Evolutionary conservation across 202 grass and related monocot genomes (phyloP).

Genomic region (Panicum hallii): DNA sequence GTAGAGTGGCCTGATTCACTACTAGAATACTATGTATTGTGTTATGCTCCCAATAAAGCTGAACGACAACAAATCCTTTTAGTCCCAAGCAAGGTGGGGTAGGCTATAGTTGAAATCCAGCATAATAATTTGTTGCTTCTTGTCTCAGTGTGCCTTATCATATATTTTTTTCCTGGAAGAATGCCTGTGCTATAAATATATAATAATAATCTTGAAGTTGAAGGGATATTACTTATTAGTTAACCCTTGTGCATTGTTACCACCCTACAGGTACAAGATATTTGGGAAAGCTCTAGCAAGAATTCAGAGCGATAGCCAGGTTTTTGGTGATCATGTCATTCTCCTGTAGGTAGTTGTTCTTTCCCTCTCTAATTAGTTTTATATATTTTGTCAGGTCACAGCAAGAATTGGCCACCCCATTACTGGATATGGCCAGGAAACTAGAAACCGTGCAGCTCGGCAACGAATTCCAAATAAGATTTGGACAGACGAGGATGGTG

Average conservation of each 20-base stretch:
- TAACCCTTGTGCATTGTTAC: constrained; percentile 38
- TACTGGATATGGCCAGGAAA: constrained; percentile 97
- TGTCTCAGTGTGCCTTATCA: background rate
- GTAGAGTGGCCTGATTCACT: background rate
- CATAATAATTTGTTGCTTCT: constrained; percentile 24
- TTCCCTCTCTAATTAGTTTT: constrained; percentile 38
- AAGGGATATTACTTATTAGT: constrained; percentile 22
- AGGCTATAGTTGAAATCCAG: background rate
- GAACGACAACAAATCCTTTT: background rate
- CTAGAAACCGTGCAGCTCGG: constrained; percentile 86
- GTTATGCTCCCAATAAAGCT: constrained; percentile 22
- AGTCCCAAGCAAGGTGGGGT: background rate
- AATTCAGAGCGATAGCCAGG: constrained; percentile 87
- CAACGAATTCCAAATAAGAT: constrained; percentile 82
- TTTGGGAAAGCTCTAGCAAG: constrained; percentile 91
- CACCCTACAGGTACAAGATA: constrained; percentile 79
- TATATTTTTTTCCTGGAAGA: constrained; percentile 10
- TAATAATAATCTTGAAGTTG: background rate
- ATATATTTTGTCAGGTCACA: constrained; percentile 60
- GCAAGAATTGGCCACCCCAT: constrained; percentile 85
- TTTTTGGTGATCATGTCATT: constrained; percentile 38
- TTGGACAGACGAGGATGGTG: constrained; percentile 90
- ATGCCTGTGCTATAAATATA: constrained; percentile 17
- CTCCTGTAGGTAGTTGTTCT: constrained; percentile 7
- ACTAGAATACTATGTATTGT: background rate